Evolutionary conservation across 2,329 filamentous ascomycete species (phyloP).

Genomic region (Trichophyton verrucosum): DNA sequence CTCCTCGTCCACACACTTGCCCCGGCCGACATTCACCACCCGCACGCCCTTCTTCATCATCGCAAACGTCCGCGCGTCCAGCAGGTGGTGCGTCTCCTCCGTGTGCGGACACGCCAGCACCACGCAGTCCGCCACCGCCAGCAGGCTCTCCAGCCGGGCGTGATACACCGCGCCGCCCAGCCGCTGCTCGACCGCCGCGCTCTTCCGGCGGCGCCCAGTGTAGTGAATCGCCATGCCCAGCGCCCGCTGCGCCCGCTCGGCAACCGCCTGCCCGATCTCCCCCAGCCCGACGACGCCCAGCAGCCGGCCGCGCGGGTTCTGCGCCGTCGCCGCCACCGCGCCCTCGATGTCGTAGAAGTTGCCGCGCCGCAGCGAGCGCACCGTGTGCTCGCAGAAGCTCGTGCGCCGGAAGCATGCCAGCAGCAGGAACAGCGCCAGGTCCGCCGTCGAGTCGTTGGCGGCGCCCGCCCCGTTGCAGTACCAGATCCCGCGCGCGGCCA

Average conservation of each 20-base stretch:
- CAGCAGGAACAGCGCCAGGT: conserved; percentile 13
- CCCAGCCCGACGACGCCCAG: conserved; percentile 14
- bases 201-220: conserved; percentile 9
- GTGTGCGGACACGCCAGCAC: conserved; percentile 17
- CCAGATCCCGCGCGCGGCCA: conserved; percentile 11
- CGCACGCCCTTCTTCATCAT: conserved; percentile 62
- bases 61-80: conserved; percentile 52
- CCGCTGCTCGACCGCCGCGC: conserved; percentile 2
- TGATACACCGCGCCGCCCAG: conserved; percentile 13
- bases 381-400: conserved; percentile 9
- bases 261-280: conserved; percentile 10
- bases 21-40: conserved; percentile 63
- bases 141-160: conserved; percentile 6
- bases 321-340: conserved; percentile 2
- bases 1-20: conserved; percentile 61
- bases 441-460: conserved; percentile 13
- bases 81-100: conserved; percentile 54
- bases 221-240: conserved; percentile 15
- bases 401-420: conserved; percentile 12
- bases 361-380: conserved; percentile 8
- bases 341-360: conserved; percentile 11
- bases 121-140: conserved; percentile 13
- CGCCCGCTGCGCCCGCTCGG: conserved; percentile 7
- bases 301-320: conserved; percentile 11
- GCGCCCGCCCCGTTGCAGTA: conserved; percentile 13